Conservation (phyloP, 805 yeast genomes). For the Sugiyamaella mastotermitis region DNA sequence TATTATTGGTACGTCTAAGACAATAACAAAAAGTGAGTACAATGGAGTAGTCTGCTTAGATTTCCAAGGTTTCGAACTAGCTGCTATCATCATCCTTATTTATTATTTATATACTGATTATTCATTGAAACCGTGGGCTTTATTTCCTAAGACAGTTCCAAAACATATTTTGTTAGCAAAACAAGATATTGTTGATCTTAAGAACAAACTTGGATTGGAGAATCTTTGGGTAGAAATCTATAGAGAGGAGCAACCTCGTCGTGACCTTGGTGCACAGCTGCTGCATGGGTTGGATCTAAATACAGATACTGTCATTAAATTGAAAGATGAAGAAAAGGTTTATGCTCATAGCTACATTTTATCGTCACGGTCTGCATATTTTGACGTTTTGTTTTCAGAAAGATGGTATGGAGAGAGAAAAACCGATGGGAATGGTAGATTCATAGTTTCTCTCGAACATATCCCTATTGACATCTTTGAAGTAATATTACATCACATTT, state of each 20-base stretch:
- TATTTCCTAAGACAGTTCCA: constrained; percentile 1
- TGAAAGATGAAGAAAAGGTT: constrained; percentile 41
- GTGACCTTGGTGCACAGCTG: constrained; percentile 9
- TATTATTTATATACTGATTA: constrained; percentile 27
- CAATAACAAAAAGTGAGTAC: neutral
- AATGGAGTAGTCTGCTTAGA: neutral
- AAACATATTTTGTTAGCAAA: constrained; percentile 20
- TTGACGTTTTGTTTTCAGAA: constrained; percentile 49
- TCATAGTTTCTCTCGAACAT: constrained; percentile 36
- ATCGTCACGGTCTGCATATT: constrained; percentile 50
- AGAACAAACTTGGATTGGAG: constrained; percentile 16
- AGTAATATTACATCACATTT: constrained; percentile 47
- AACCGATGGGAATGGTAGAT: constrained; percentile 5
- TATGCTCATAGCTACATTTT: constrained; percentile 45
- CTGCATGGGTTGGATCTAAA: neutral
- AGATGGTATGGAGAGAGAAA: constrained; percentile 42
- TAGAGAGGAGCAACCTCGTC: constrained; percentile 9
- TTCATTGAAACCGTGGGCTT: constrained; percentile 20
- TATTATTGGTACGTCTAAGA: too few relatives aligned
- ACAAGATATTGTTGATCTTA: constrained; percentile 16
- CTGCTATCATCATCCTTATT: constrained; percentile 20
- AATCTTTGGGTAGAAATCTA: constrained; percentile 16
- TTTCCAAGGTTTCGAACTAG: constrained; percentile 17
- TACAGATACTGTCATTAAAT: constrained; percentile 39
- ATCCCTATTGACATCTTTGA: constrained; percentile 39